A percentile compares a stretch with the other conserved stretches of the same genome.
Conservation (phyloP, 2,329 filamentous ascomycete genomes). For the Pseudogymnoascus sp. region DNA sequence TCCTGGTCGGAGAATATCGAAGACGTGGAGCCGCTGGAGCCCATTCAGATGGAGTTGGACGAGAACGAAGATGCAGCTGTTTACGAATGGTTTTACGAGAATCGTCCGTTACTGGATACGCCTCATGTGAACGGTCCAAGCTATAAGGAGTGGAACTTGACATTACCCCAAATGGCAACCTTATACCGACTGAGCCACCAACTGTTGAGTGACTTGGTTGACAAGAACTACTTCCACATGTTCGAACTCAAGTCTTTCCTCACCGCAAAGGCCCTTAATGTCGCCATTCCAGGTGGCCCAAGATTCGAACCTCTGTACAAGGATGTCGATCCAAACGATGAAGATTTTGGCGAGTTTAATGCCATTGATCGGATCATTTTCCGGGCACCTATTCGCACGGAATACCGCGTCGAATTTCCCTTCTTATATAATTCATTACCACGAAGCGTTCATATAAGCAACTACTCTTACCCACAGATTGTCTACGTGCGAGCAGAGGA, state of each 20-base stretch:
- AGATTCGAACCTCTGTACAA: slow-evolving; percentile 97
- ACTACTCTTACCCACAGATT: slow-evolving; percentile 88
- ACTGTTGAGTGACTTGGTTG: slow-evolving; percentile 81
- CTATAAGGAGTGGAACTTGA: slow-evolving; percentile 93
- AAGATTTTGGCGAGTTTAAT: slow-evolving; percentile 99
- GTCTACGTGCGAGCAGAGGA: slow-evolving; percentile 87
- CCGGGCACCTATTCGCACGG: slow-evolving; percentile 85
- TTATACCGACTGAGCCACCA: slow-evolving; percentile 88
- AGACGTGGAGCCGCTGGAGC: slow-evolving; percentile 93
- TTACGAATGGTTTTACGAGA: slow-evolving; percentile 96
- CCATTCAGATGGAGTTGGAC: slow-evolving; percentile 97
- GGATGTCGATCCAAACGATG: slow-evolving; percentile 96
- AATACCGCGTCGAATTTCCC: slow-evolving; percentile 90
- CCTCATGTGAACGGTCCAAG: slow-evolving; percentile 92
- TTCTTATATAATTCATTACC: slow-evolving; percentile 95
- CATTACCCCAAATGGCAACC: slow-evolving; percentile 90
- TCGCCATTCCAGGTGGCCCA: slow-evolving; percentile 93
- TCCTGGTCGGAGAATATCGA: slow-evolving; percentile 99
- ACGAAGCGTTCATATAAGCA: slow-evolving; percentile 83
- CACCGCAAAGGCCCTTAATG: slow-evolving; percentile 93
- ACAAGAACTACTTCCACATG: slow-evolving; percentile 96
- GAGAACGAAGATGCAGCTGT: slow-evolving; percentile 87
- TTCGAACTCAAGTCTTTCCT: slow-evolving; percentile 93
- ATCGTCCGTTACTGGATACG: slow-evolving; percentile 82
- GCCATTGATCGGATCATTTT: slow-evolving; percentile 99